Evolutionary conservation across 441 rosid genomes (phyloP), one percentile per base, ranked within the genome.

Genomic region (Populus hybrid): DNA sequence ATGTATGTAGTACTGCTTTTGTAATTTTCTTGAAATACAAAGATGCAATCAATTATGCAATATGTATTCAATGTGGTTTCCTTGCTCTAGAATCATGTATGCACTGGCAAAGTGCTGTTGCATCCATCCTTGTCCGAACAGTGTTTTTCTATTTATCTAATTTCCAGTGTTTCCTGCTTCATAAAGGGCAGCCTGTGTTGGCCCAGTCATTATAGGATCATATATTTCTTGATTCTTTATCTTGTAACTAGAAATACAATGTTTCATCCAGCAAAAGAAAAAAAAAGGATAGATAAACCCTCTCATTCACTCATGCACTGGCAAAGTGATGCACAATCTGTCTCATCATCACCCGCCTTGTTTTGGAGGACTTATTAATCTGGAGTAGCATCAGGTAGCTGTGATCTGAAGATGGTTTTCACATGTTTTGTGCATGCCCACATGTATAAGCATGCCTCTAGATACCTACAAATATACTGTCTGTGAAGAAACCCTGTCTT

Each of bases 1-100:
- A 94, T 88, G 98, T 96, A 82, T 83, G 97, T 75, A 46, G 64
- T 63, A 12, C 23, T 14, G 28, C 21, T 21, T 36, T 40, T 50
- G 14, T 53, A 59, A 9, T 73, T 64, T 68, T 53, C 73, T 53
- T 69, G 21, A 35, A 42, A 64, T 69, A 24, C 34, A 46, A 67
- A 5, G 14, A 26, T 66, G 46, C 34, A 67, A 5, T 57, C 18
- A 40, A 32, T 3, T 10, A 6, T 9, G 26, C 21, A 2, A 4
- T 10, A 10, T 21, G 26, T 21, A 2, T 61, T 21, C 66, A 61
- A 10, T 21, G 66, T 57, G 24, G 66, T 8, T 61, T 61, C 24
- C 66, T 21, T 21, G 66, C 10, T 21, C 66, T 63, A 63, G 66
- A 63, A 63, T 63, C 23, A 23, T 9, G 66, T 1, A 63, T 23